A percentile compares a stretch with the other conserved stretches of the same genome.
Evolutionary conservation across 78 protist genomes (phyloP).

Genomic region (Guillardia theta): DNA sequence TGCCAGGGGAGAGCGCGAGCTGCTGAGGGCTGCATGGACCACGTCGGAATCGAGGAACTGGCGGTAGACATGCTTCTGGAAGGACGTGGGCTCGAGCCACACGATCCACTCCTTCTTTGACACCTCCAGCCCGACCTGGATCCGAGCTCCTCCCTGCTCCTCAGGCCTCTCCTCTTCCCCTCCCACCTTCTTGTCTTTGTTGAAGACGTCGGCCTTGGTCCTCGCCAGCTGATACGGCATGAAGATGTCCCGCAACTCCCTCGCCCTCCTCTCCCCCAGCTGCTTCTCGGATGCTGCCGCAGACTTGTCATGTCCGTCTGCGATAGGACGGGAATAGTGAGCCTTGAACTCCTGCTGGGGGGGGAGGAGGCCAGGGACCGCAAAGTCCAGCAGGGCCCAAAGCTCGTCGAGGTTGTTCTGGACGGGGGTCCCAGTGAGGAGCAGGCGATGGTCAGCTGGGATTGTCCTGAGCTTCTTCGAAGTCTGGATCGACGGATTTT

Average conservation of each 20-base stretch:
- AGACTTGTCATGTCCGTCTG: not conserved
- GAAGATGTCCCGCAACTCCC: not conserved
- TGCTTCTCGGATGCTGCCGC: not conserved
- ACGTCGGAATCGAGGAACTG: constrained; percentile 29
- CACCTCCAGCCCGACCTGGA: not conserved
- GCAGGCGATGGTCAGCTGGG: constrained; percentile 47
- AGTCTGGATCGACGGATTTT: not conserved
- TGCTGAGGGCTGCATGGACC: not conserved
- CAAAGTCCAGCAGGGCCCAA: constrained; percentile 68
- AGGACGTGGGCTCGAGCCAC: constrained; percentile 64
- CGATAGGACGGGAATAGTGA: not conserved
- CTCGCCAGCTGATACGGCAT: not conserved
- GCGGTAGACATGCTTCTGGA: constrained; percentile 63
- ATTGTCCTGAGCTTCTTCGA: not conserved
- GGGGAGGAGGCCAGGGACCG: not conserved
- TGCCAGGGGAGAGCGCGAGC: constrained; percentile 55
- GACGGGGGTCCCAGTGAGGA: constrained; percentile 84
- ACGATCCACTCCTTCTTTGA: constrained; percentile 70
- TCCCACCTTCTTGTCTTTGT: not conserved
- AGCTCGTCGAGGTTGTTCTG: constrained; percentile 77
- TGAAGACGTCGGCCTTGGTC: not conserved
- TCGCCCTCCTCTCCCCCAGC: not conserved
- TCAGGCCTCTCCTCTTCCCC: not conserved
- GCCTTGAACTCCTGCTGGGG: not conserved
- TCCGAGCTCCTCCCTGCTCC: not conserved